These are phyloP conservation scores for Sporothrix globosa DNA, from an alignment of 2,329 filamentous ascomycete genomes.

Conservation along the genomic window DNA sequence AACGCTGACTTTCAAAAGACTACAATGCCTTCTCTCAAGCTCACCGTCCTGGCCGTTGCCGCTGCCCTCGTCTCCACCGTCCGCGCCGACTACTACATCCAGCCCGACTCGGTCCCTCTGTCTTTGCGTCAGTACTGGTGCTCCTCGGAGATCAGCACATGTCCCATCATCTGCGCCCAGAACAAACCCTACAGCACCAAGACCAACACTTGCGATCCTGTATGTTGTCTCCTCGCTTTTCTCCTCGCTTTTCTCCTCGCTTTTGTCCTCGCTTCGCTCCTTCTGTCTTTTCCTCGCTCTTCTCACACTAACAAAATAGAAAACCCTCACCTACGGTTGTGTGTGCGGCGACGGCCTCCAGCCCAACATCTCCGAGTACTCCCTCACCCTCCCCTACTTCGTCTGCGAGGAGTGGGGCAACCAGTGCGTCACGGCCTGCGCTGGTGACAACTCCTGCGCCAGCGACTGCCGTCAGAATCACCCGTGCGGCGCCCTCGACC, in stretches of 20 bases:
- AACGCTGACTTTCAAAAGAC: background rate
- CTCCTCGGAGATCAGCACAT: conserved; percentile 61
- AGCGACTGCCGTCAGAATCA: conserved; percentile 64
- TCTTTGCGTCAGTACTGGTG: conserved; percentile 65
- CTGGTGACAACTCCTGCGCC: conserved; percentile 60
- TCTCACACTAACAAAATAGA: conserved; percentile 44
- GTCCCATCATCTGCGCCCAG: conserved; percentile 74
- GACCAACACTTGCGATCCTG: conserved; percentile 69
- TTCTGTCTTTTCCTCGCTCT: conserved; percentile 27
- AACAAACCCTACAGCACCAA: conserved; percentile 54
- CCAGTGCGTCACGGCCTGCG: conserved; percentile 67
- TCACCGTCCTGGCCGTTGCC: conserved; percentile 58
- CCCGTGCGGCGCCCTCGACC: conserved; percentile 72
- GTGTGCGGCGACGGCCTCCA: conserved; percentile 67
- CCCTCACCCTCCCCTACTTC: conserved; percentile 76
- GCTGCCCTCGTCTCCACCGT: conserved; percentile 56
- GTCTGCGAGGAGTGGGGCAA: conserved; percentile 71
- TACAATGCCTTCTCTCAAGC: conserved; percentile 59
- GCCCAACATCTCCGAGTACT: conserved; percentile 77
- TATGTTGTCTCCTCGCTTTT: conserved; percentile 44
- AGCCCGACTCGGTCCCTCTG: conserved; percentile 62
- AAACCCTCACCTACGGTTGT: conserved; percentile 69
- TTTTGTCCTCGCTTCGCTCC: background rate
- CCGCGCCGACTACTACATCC: conserved; percentile 62
- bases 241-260: background rate